These are phyloP conservation scores for Vanrija pseudolonga DNA, from an alignment of 1,284 basidiomycete species.

Conservation along the genomic window DNA sequence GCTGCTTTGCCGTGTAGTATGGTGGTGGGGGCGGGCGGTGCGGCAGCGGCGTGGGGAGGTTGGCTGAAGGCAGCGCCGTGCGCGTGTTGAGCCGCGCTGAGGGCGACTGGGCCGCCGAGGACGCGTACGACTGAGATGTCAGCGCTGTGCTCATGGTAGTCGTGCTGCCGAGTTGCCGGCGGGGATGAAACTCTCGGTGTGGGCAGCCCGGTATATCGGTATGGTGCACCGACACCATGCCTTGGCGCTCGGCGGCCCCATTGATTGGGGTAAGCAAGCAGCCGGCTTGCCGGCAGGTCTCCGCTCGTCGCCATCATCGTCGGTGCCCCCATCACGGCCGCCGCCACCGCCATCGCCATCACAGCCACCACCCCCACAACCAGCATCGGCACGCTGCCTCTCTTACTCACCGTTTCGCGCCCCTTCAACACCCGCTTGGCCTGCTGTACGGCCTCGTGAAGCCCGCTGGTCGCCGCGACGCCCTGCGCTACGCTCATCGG, in stretches of 20 bases:
- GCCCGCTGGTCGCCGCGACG: not conserved
- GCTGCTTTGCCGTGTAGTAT: slow-evolving; percentile 23
- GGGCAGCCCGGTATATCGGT: not conserved
- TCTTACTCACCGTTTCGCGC: not conserved
- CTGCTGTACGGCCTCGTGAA: not conserved
- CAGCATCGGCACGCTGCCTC: too few relatives aligned
- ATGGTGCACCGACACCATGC: not conserved
- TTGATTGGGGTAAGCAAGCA: too few relatives aligned
- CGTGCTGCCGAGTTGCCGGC: too few relatives aligned
- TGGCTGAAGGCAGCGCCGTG: slow-evolving; percentile 13
- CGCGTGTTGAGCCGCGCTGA: slow-evolving; percentile 9
- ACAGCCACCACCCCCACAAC: not conserved
- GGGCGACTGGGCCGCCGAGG: not conserved
- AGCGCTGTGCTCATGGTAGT: too few relatives aligned
- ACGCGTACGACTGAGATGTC: not conserved
- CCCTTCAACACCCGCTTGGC: not conserved
- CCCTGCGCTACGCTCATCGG: not conserved
- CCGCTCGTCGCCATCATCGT: too few relatives aligned
- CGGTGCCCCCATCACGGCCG: not conserved
- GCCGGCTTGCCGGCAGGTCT: too few relatives aligned
- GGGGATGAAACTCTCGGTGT: too few relatives aligned
- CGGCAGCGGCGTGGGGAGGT: not conserved
- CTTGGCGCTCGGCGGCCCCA: too few relatives aligned
- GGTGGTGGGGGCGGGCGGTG: slow-evolving; percentile 12
- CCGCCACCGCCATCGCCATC: too few relatives aligned